Base-by-base conservation (phyloP, 2,329 filamentous ascomycete species). In the Aphanocladium album region DNA sequence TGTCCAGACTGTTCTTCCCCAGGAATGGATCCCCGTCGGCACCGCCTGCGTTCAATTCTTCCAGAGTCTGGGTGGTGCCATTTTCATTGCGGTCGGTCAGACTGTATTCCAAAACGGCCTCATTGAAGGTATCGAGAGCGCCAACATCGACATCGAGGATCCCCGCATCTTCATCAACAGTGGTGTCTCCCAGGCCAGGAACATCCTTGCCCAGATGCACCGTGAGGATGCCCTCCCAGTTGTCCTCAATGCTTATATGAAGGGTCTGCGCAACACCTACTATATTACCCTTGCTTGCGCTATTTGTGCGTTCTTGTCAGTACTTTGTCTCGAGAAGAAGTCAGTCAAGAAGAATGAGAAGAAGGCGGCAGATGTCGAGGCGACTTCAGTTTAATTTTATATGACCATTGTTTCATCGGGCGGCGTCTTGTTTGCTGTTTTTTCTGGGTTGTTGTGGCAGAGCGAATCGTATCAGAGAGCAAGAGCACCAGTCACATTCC, bases 21-120 rank as follows among this genome's bases (percentile, higher is more conserved):
- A 68, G 5, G 70, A 70, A 1, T 78, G 80, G 49, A 74, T 80
- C 27, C 74, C 79, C 0, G 73, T 73, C 0, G 78, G 76, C 2
- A 77, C 76, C 3, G 76, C 78, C 2, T 62, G 72, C 16, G 70
- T 79, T 1, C 74, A 81, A 21, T 79, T 81, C 64, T 70, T 70
- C 4, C 79, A 81, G 66, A 71, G 74, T 1, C 67, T 82, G 0
- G 78, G 78, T 30, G 79, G 79, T 11, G 71, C 77, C 57, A 71
- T 81, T 41, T 79, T 79, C 62, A 68, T 77, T 46, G 73, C 83
- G 6, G 83, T 89, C 11, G 83, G 83, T 0, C 85, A 90, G 70
- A 84, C 86, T 21, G 79, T 89, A 50, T 89, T 90, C 74, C 81
- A 84, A 64, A 89, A 89, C 67, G 83, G 80, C 0, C 75, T 90